A percentile compares a stretch with the other conserved stretches of the same genome.
Evolutionary conservation across 306 rosid genomes (phyloP).

Genomic region (Dryas alaskensis): DNA sequence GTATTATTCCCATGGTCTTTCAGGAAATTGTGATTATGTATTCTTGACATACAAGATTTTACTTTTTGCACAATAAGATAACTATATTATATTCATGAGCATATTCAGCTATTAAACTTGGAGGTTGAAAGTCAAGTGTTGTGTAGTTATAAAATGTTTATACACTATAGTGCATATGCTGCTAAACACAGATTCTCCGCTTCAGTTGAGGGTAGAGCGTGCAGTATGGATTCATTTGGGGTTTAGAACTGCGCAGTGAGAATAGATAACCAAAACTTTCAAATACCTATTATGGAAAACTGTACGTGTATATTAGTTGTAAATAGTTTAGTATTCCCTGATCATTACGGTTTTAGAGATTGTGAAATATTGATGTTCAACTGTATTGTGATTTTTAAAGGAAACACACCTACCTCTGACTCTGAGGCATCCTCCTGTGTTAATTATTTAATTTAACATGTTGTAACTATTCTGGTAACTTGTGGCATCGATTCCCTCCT

Average conservation of each 20-base stretch:
- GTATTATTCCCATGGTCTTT: conserved; percentile 39
- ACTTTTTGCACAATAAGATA: not conserved
- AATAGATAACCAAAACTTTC: not conserved
- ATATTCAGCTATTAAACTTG: not conserved
- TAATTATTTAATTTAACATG: not conserved
- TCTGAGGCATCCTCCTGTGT: not conserved
- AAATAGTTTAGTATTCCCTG: not conserved
- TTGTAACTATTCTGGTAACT: not conserved
- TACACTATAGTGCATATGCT: conserved; percentile 3
- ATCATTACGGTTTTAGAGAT: not conserved
- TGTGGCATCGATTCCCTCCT: conserved; percentile 11
- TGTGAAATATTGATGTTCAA: not conserved
- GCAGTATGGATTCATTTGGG: not conserved
- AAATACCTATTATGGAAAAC: not conserved
- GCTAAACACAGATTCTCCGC: not conserved
- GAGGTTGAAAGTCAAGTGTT: conserved; percentile 1
- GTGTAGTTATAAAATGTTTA: not conserved
- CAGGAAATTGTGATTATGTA: conserved; percentile 16
- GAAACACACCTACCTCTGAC: not conserved
- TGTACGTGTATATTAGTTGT: not conserved
- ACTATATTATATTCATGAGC: not conserved
- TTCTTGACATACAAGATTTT: not conserved
- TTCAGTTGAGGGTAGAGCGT: not conserved
- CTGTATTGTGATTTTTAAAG: not conserved
- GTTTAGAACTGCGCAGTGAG: not conserved